A percentile compares a stretch with the other conserved stretches of the same genome.
Conservation (phyloP, 176 grass and related monocot species). For the Oryza australiensis region DNA sequence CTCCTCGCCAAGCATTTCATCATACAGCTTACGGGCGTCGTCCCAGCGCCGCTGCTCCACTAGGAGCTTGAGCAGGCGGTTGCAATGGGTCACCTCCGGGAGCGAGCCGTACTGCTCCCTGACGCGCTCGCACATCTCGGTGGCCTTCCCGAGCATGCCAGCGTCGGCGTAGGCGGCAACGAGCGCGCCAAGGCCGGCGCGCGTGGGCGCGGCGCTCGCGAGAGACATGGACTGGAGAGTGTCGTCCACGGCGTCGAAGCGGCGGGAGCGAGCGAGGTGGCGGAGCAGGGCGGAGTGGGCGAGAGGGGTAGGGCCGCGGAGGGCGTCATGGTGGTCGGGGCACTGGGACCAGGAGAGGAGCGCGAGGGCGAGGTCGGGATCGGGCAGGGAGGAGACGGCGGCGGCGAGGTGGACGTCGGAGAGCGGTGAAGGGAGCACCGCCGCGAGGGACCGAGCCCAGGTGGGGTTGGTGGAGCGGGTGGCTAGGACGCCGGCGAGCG, state of each 20-base stretch:
- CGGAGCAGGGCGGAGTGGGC: conserved; percentile 42
- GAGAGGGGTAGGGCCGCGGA: conserved; percentile 19
- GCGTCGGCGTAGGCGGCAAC: conserved; percentile 36
- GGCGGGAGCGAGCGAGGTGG: conserved; percentile 35
- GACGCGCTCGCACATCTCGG: conserved; percentile 29
- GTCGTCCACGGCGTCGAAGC: conserved; percentile 28
- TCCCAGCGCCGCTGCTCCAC: conserved; percentile 43
- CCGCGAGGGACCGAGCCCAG: conserved; percentile 17
- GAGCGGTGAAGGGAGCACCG: conserved; percentile 34
- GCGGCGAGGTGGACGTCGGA: conserved; percentile 46
- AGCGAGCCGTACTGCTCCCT: conserved; percentile 34
- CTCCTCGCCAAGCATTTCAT: conserved; percentile 61
- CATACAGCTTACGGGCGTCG: conserved; percentile 51
- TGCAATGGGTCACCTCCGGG: conserved; percentile 37
- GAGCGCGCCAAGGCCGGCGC: conserved; percentile 26
- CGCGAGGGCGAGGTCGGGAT: conserved; percentile 36
- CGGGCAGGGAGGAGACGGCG: conserved; percentile 34
- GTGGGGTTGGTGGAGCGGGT: conserved; percentile 30
- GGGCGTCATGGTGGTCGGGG: conserved; percentile 1
- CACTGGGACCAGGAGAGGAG: conserved; percentile 38
- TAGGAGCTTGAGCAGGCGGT: conserved; percentile 53
- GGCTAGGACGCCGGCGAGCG: conserved; percentile 37
- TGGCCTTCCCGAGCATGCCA: conserved; percentile 31
- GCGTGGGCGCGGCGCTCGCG: conserved; percentile 32
- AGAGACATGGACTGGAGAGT: conserved; percentile 25